A percentile compares a stretch with the other conserved stretches of the same genome.
phyloP scores from a whole-genome alignment of 306 rosid species.

The Cicer bijugum region DNA sequence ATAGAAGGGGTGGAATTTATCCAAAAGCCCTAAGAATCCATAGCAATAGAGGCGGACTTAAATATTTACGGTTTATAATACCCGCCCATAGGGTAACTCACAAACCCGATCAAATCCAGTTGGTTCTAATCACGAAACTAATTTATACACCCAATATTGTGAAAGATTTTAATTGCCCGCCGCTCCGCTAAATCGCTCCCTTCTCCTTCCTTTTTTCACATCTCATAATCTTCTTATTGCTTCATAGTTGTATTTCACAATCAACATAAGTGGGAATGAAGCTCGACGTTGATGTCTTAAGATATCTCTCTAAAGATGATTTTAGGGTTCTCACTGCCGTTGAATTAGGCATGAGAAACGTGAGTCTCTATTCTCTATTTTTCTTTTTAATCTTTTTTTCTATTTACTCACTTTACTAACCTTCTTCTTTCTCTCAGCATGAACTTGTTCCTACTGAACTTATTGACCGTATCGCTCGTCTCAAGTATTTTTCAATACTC shows the following conservation, averaged over 20 bases:
- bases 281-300: slow-evolving; percentile 76
- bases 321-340: slow-evolving; percentile 94
- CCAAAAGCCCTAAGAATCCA: too few species aligned
- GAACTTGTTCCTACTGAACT: slow-evolving; percentile 83
- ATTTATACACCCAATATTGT: too few species aligned
- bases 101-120: too few species aligned
- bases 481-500: slow-evolving; percentile 23
- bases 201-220: too few species aligned
- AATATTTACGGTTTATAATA: too few species aligned
- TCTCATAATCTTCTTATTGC: neutral
- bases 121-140: too few species aligned
- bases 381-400: neutral
- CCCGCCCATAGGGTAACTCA: too few species aligned
- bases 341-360: slow-evolving; percentile 93
- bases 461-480: slow-evolving; percentile 69
- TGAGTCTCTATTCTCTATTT: slow-evolving; percentile 30
- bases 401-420: neutral
- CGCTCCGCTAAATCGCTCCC: too few species aligned
- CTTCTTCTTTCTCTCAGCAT: slow-evolving; percentile 55
- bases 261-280: slow-evolving; percentile 51
- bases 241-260: neutral
- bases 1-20: too few species aligned
- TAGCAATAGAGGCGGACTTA: too few species aligned
- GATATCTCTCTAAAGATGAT: slow-evolving; percentile 87
- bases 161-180: too few species aligned